Percentiles rank a stretch among this genome's conserved stretches.
phyloP scores from a whole-genome alignment of 495 filamentous ascomycete species.

The Xylaria cubensis region DNA sequence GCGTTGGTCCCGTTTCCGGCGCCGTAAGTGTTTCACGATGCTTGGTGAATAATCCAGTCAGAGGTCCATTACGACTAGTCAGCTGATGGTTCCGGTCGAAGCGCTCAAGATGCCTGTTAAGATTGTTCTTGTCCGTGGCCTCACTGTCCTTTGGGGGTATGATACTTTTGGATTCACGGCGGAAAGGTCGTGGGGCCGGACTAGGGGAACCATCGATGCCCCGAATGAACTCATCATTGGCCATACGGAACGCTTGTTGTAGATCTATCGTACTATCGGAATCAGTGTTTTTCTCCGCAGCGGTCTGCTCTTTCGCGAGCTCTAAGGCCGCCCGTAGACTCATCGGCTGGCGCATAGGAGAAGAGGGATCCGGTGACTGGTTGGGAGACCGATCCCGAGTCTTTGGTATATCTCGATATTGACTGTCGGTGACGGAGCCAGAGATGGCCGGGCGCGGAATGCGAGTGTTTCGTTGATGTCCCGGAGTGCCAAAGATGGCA shows the following conservation, averaged over 20 bases:
- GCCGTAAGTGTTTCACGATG: constrained; percentile 40
- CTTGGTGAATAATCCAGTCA: constrained; percentile 39
- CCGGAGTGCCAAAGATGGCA: constrained; percentile 27
- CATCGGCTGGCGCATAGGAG: constrained; percentile 44
- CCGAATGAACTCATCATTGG: constrained; percentile 31
- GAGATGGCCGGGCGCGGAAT: constrained; percentile 47
- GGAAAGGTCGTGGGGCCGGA: constrained; percentile 51
- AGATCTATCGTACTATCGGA: constrained; percentile 35
- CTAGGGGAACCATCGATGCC: constrained; percentile 54
- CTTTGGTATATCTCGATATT: constrained; percentile 8
- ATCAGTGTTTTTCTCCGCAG: constrained; percentile 22
- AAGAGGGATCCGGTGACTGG: constrained; percentile 30
- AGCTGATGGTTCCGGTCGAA: constrained; percentile 38
- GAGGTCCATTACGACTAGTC: constrained; percentile 24
- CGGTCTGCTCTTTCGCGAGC: constrained; percentile 51
- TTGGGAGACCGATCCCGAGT: constrained; percentile 20
- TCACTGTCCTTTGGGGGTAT: constrained; percentile 20
- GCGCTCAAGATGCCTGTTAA: constrained; percentile 35
- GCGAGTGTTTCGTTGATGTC: constrained; percentile 38
- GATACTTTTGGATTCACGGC: constrained; percentile 37
- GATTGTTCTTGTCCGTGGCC: constrained; percentile 29
- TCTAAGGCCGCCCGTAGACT: constrained; percentile 49
- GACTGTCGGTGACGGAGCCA: constrained; percentile 12
- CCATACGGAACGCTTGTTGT: constrained; percentile 38
- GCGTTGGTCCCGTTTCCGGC: constrained; percentile 42